Base-by-base conservation (phyloP, 768 basidiomycete genomes). In the Mycena epipterygia region DNA sequence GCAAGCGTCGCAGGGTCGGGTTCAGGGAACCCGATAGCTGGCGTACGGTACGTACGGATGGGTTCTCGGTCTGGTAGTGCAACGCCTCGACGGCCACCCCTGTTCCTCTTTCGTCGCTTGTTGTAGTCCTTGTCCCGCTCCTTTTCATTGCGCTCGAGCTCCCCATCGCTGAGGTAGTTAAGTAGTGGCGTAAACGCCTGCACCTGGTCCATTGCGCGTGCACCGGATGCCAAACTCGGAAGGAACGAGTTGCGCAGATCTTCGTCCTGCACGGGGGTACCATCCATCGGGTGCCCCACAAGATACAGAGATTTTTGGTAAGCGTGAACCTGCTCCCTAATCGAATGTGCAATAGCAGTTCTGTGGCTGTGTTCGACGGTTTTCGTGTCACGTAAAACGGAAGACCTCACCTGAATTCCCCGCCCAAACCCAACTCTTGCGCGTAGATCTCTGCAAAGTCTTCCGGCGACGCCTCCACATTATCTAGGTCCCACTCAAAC, bases 401-500 rank as follows among this genome's bases (percentile, higher is more conserved):
- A 16, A 14, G 42, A 6, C 83, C 93, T 76, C 78, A 96, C 95
- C 87, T 92, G 86, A 99, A 99, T 79, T 99, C 98, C 11, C 96
- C 95, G 30, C 88, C 88, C 29, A 99, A 82, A 6, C 98, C 98
- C 27, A 99, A 83, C 73, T 99, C 98, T 25, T 89, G 88, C 2
- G 90, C 84, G 78, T 98, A 97, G 0, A 92, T 87, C 71, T 93
- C 92, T 9, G 98, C 95, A 80, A 99, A 99, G 29, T 93, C 91
- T 81, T 99, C 98, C 0, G 97, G 97, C 0, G 92, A 93, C 4
- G 94, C 92, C 52, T 87, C 85, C 25, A 84, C 81, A 64, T 93
- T 95, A 74, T 92, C 92, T 41, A 98, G 81, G 79, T 99, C 97
- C 98, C 98, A 99, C 79, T 99, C 98, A 76, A 99, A 97, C 76